phyloP scores from a whole-genome alignment of 176 grass and related monocot genomes.

The Triticum dicoccoides region DNA sequence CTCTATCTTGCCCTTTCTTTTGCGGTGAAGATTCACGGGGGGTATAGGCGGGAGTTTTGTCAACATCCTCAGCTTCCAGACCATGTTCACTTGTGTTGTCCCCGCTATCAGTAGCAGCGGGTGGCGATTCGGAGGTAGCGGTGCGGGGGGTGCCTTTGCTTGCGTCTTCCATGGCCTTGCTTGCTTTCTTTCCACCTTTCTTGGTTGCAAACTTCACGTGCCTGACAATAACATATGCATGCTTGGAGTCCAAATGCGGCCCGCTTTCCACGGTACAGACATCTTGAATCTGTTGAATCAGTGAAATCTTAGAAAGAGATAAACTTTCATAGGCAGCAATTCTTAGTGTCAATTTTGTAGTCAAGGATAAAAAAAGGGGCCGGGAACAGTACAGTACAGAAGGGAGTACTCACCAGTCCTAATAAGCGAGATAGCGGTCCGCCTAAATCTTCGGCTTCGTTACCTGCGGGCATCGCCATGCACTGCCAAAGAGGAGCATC shows the following conservation, averaged over 20 bases:
- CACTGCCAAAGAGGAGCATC: slow-evolving; percentile 42
- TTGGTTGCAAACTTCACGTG: slow-evolving; percentile 50
- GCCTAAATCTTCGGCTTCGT: slow-evolving; percentile 57
- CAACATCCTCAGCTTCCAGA: neutral
- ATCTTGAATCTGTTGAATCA: slow-evolving; percentile 55
- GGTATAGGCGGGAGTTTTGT: too few species aligned
- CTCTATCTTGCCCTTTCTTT: slow-evolving; percentile 12
- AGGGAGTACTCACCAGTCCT: slow-evolving; percentile 42
- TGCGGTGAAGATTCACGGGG: neutral
- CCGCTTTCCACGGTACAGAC: slow-evolving; percentile 61
- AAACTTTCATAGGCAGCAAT: neutral
- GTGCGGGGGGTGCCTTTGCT: slow-evolving; percentile 12
- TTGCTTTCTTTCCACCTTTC: slow-evolving; percentile 48
- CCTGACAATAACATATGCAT: slow-evolving; percentile 62
- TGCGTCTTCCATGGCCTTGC: slow-evolving; percentile 42
- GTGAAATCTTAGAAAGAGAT: neutral
- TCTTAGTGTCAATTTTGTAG: neutral
- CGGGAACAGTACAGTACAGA: neutral
- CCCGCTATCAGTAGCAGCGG: neutral
- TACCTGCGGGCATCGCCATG: slow-evolving; percentile 55
- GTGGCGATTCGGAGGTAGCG: slow-evolving; percentile 1
- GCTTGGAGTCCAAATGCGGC: slow-evolving; percentile 51
- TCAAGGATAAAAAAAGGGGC: neutral
- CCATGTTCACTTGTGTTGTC: neutral
- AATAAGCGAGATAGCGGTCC: slow-evolving; percentile 45